Conservation (phyloP, 345 rosid genomes). For the Ailanthus altissimus region DNA sequence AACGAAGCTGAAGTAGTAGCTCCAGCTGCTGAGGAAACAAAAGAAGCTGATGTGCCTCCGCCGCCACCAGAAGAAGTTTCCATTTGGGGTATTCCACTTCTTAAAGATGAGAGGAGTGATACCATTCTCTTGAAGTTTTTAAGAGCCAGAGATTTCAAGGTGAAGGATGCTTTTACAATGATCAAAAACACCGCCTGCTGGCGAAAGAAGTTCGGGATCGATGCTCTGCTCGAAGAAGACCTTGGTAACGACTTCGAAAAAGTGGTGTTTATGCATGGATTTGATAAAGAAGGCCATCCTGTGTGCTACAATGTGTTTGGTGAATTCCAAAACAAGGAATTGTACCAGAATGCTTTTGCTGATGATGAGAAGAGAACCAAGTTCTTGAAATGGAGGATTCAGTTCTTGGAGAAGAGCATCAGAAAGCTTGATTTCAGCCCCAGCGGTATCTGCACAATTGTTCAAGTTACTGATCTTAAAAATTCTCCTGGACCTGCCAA, state of each 20-base stretch:
- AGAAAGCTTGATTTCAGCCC: constrained; percentile 83
- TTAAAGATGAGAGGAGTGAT: constrained; percentile 69
- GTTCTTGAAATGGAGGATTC: constrained; percentile 86
- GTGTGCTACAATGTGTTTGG: constrained; percentile 90
- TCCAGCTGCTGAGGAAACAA: constrained; percentile 14
- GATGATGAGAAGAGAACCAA: constrained; percentile 70
- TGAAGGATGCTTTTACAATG: constrained; percentile 71
- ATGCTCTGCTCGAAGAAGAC: constrained; percentile 63
- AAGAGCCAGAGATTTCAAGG: constrained; percentile 84
- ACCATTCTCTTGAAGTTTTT: constrained; percentile 72
- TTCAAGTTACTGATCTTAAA: constrained; percentile 87
- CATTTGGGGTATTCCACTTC: constrained; percentile 80
- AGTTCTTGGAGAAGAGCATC: constrained; percentile 86
- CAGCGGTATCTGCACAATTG: constrained; percentile 70
- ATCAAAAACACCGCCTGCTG: constrained; percentile 69
- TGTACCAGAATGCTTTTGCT: constrained; percentile 67
- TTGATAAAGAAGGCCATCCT: constrained; percentile 80
- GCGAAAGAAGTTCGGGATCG: constrained; percentile 72
- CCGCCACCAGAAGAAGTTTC: constrained; percentile 36
- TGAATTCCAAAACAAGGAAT: constrained; percentile 85
- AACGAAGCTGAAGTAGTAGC: background rate
- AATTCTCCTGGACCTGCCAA: constrained; percentile 83
- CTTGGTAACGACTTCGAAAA: constrained; percentile 82
- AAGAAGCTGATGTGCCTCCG: constrained; percentile 18
- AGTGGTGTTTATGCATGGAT: constrained; percentile 86